Evolutionary conservation across 1,139 yeast genomes (phyloP).

Genomic region (Pichia sp.): DNA sequence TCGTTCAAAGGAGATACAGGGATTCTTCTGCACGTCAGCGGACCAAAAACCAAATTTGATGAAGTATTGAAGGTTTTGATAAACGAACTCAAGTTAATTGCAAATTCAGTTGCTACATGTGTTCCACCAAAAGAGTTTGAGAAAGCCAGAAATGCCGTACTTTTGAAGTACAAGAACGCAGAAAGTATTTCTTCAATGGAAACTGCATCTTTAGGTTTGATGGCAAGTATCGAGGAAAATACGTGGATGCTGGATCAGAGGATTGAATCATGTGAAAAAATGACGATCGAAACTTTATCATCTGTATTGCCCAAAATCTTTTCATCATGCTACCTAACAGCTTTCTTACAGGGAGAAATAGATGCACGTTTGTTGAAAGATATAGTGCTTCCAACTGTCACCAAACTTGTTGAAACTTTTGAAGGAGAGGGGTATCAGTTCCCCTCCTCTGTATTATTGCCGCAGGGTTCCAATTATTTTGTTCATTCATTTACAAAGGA

Average conservation of each 20-base stretch:
- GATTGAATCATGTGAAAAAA: slow-evolving; percentile 52
- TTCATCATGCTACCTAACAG: slow-evolving; percentile 34
- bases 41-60: slow-evolving; percentile 40
- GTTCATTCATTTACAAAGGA: slow-evolving; percentile 39
- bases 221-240: slow-evolving; percentile 45
- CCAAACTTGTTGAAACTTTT: slow-evolving; percentile 16
- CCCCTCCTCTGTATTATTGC: slow-evolving; percentile 36
- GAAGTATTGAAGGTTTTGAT: slow-evolving; percentile 32
- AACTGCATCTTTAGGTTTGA: slow-evolving; percentile 43
- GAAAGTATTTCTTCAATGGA: slow-evolving; percentile 41
- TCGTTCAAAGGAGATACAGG: slow-evolving; percentile 49
- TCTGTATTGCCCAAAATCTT: slow-evolving; percentile 31
- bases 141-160: slow-evolving; percentile 40
- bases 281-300: slow-evolving; percentile 42
- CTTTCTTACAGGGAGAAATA: slow-evolving; percentile 51
- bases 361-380: slow-evolving; percentile 4
- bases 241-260: slow-evolving; percentile 51
- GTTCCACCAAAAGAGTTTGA: slow-evolving; percentile 37
- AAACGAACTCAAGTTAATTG: slow-evolving; percentile 23
- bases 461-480: slow-evolving; percentile 36
- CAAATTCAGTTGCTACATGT: slow-evolving; percentile 18
- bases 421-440: slow-evolving; percentile 11
- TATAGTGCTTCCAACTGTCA: slow-evolving; percentile 17
- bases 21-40: slow-evolving; percentile 46
- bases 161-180: slow-evolving; percentile 42